Conservation (phyloP, 2,329 filamentous ascomycete genomes). For the Cladosporium colombiae region DNA sequence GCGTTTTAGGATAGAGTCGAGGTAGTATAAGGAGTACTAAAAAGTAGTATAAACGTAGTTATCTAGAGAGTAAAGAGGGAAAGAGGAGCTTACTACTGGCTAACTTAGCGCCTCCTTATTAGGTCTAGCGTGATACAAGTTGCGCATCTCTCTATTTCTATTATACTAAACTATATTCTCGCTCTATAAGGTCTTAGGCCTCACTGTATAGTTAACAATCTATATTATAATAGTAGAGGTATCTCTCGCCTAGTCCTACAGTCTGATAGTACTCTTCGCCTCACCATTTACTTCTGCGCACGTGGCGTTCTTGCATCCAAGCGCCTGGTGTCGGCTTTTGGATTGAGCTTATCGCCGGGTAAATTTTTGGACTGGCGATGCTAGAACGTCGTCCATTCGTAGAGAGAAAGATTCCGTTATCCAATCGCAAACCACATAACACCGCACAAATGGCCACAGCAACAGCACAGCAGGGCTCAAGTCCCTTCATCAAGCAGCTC, state of each 20-base stretch:
- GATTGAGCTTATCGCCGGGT: conserved; percentile 10
- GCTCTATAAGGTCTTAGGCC: neutral
- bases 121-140: neutral
- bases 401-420: conserved; percentile 4
- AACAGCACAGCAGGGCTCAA: conserved; percentile 22
- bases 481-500: conserved; percentile 77
- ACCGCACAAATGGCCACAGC: conserved; percentile 10
- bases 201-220: neutral
- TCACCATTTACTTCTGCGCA: neutral
- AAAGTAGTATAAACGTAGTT: neutral
- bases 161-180: neutral
- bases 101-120: neutral
- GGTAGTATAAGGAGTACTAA: neutral
- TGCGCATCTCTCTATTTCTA: neutral
- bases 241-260: neutral
- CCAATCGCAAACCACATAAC: conserved; percentile 4
- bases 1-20: neutral
- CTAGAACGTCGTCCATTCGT: conserved; percentile 3
- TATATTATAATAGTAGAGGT: neutral
- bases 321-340: conserved; percentile 8
- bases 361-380: conserved; percentile 17
- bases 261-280: neutral
- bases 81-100: conserved; percentile 4
- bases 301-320: neutral
- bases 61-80: neutral